Base-by-base conservation (phyloP, 192 early-diverging fungal species). In the Helicostylum pulchrum region DNA sequence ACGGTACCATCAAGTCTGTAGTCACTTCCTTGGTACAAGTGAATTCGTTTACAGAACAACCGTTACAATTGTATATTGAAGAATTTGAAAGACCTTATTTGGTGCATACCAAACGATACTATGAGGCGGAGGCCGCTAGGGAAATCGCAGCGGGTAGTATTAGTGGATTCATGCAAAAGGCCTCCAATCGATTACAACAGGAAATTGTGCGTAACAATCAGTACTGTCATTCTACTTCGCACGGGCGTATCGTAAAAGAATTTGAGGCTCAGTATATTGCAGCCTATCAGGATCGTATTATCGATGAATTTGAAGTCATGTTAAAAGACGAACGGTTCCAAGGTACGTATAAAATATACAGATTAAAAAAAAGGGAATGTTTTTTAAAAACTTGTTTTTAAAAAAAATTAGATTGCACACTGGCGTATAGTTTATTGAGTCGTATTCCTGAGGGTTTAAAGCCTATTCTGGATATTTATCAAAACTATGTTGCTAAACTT, bases 31-130 rank as follows among this genome's bases (percentile, higher is more conserved):
- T 89, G 26, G 89, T 90, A 23, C 72, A 83, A 26, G 59, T 90
- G 12, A 86, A 87, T 65, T 73, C 74, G 31, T 83, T 83, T 57
- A 83, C 80, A 3, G 85, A 87, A 20, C 78, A 89, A 32, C 84
- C 82, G 12, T 70, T 88, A n/a, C 78, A 82, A 47, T 65, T 91
- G 21, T 94, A 94, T 62, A 80, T 89, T 20, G 87, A 92, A 53
- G 85, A 89, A 61, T 94, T 90, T 72, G 92, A 94, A 72, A 71
- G 71, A 45, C 80, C 83, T 5, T 92, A 90, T 59, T 63, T 94
- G 32, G 76, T 79, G 3, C 74, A 85, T 31, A 90, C 88, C 0
- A 77, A 77, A 49, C 60, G 57, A 8, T 94, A 92, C 71, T 93
- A 94, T 76, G 78, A 74, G 39, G 58, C 71, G 4, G 92, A 92